These are phyloP conservation scores for Sanghuangporus baumii DNA, from an alignment of 1,284 basidiomycete species.

Conservation along the genomic window DNA sequence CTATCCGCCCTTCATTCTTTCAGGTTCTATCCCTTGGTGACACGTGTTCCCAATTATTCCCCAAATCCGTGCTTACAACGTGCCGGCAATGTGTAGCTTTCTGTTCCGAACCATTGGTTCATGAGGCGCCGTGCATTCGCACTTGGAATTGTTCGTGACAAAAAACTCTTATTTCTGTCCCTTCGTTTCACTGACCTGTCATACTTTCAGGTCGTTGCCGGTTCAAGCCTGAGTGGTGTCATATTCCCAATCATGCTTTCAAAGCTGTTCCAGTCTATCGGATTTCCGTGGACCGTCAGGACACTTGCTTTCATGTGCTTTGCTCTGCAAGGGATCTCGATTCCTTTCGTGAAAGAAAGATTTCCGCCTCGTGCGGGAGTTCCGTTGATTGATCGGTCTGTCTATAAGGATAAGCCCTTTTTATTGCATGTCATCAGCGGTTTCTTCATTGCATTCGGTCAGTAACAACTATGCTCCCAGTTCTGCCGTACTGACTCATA, in stretches of 20 bases:
- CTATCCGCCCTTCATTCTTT: not conserved
- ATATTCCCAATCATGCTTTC: constrained; percentile 28
- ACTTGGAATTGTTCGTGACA: constrained; percentile 2
- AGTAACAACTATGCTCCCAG: not conserved
- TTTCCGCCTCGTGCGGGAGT: not conserved
- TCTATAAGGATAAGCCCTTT: not conserved
- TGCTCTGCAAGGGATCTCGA: not conserved
- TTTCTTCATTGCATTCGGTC: not conserved
- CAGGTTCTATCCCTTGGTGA: not conserved
- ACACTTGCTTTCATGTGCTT: not conserved
- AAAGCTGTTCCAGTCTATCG: constrained; percentile 21
- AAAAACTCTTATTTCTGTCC: not conserved
- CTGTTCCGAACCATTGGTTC: constrained; percentile 9
- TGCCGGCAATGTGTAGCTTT: not conserved
- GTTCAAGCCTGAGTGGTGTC: constrained; percentile 23
- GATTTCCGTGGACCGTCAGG: not conserved
- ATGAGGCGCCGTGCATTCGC: constrained; percentile 3
- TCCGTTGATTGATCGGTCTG: not conserved
- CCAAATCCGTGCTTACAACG: not conserved
- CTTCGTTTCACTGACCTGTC: not conserved
- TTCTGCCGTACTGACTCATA: not conserved
- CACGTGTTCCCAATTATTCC: too few relatives aligned
- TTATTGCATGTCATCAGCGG: not conserved
- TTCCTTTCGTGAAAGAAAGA: not conserved
- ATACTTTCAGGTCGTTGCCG: constrained; percentile 10